These are phyloP conservation scores for Chaetomium globosum DNA, from an alignment of 2,329 filamentous ascomycete genomes.

Conservation along the genomic window DNA sequence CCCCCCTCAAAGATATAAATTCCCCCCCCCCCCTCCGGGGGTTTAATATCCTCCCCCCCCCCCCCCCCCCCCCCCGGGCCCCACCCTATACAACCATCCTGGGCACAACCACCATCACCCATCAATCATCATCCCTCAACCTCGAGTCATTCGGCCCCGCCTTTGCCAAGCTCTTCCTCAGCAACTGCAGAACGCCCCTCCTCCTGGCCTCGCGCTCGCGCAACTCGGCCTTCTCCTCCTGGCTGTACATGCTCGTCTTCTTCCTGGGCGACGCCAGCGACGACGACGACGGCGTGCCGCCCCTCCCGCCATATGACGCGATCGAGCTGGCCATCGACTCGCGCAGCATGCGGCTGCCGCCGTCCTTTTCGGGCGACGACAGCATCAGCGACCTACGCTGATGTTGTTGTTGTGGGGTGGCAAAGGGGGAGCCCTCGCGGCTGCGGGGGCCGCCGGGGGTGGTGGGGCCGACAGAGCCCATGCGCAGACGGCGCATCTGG, in stretches of 20 bases:
- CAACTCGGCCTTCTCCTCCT: constrained; percentile 60
- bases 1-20: too few relatives aligned
- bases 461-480: constrained; percentile 34
- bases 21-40: too few relatives aligned
- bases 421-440: constrained; percentile 47
- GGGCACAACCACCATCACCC: background rate
- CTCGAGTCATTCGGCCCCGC: constrained; percentile 55
- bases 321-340: constrained; percentile 49
- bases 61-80: too few relatives aligned
- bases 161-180: constrained; percentile 54
- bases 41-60: too few relatives aligned
- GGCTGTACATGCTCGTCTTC: constrained; percentile 64
- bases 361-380: constrained; percentile 40
- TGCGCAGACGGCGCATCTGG: constrained; percentile 66
- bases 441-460: constrained; percentile 37
- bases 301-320: constrained; percentile 38
- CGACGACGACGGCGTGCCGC: constrained; percentile 34
- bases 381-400: constrained; percentile 42
- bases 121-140: constrained; percentile 38
- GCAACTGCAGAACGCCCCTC: constrained; percentile 55
- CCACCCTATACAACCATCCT: background rate
- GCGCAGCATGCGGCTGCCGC: constrained; percentile 34
- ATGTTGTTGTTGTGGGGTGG: constrained; percentile 52
- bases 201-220: constrained; percentile 58
- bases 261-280: constrained; percentile 51